Base-by-base conservation (phyloP, 345 rosid species). In the Ceriops decandra region DNA sequence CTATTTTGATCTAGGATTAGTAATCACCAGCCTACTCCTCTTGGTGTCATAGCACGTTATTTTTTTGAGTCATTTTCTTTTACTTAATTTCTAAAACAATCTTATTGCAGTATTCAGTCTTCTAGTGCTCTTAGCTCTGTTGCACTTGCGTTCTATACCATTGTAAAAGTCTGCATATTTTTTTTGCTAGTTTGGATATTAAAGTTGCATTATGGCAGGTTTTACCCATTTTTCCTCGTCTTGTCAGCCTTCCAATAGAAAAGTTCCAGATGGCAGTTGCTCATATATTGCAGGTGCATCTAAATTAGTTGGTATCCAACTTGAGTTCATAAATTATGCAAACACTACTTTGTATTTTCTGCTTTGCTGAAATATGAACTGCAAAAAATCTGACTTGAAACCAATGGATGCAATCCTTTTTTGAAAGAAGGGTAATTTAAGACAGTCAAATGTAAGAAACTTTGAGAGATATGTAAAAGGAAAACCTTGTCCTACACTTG, bases 221-320 rank as follows among this genome's bases (percentile, higher is more conserved):
- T 58, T 81, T 93, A 76, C 98, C 97, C 63, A 88, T 95, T 67
- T 95, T 95, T 57, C 96, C 99, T 58, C 90, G 85, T 57, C 91
- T 95, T 72, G 90, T 90, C 57, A 85, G 86, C 79, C 97, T 95
- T 69, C 96, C 95, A 17, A 75, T 84, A 46, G 97, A 95, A 27
- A 95, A 91, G 84, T 95, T 95, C 83, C 97, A 88, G 77, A 85
- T 83, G 82, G 99, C 97, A 9, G 90, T 95, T 74, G 99, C 96
- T 67, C 90, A 88, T 76, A 88, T 95, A 75, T 81, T 95, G 67
- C 99, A 95, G 99, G 99, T 91, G 81, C 49, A 17, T 70, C 36
- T 67, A 62, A 63, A 69, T 77, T 59, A 57, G 70, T 69, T 65
- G 57, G 32, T 6, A 17, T 59, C 24, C 49, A 6, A 42, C 49